Conservation (phyloP, 73 alveolate species). For the Stentor roeselii region DNA sequence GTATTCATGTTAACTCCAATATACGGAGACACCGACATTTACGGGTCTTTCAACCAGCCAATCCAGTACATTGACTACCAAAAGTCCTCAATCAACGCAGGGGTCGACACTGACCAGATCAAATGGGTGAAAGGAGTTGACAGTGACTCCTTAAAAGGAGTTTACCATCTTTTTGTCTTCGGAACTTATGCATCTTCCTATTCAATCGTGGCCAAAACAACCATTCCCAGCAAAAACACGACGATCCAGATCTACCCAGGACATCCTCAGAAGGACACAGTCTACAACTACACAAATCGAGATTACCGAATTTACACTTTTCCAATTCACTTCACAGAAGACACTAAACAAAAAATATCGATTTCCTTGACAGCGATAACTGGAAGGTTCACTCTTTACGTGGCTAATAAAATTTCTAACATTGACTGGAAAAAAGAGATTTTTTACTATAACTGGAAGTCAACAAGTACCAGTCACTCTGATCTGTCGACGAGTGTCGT, state of each 20-base stretch:
- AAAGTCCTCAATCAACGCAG: conserved; percentile 18
- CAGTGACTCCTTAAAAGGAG: conserved; percentile 11
- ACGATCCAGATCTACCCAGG: conserved; percentile 18
- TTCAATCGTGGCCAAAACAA: background rate
- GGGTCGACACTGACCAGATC: background rate
- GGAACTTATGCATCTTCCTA: background rate
- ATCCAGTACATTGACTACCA: background rate
- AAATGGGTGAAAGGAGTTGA: background rate
- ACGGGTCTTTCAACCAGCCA: background rate
- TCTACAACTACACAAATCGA: background rate
- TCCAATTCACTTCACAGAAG: background rate
- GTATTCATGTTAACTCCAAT: conserved; percentile 9
- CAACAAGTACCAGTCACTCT: background rate
- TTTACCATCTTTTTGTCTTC: background rate
- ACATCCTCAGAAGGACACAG: conserved; percentile 24
- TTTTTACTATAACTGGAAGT: background rate
- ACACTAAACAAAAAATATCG: background rate
- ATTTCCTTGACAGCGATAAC: conserved; percentile 26
- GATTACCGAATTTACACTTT: conserved; percentile 19
- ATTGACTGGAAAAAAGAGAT: background rate
- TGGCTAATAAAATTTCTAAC: background rate
- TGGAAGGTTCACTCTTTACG: conserved; percentile 17
- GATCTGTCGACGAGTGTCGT: background rate
- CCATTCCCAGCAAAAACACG: background rate
- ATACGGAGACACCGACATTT: conserved; percentile 19